These are phyloP conservation scores for Berberis vulgaris DNA, from an alignment of 164 flowering plant species.

Conservation along the genomic window DNA sequence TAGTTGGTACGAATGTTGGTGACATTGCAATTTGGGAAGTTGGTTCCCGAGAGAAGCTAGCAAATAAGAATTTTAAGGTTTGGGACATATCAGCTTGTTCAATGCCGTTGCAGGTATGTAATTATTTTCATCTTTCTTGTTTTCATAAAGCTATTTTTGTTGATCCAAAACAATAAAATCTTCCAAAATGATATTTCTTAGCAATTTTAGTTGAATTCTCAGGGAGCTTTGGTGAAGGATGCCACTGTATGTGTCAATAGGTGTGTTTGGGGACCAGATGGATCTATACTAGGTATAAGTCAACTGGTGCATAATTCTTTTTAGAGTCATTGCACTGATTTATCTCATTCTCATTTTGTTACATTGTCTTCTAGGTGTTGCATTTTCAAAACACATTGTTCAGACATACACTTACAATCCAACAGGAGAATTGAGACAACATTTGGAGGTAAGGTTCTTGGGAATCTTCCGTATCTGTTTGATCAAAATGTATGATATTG, in stretches of 20 bases:
- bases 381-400: conserved; percentile 56
- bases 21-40: conserved; percentile 66
- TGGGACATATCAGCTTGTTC: conserved; percentile 36
- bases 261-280: conserved; percentile 47
- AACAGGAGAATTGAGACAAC: conserved; percentile 44
- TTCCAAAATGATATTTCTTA: neutral
- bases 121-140: neutral
- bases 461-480: neutral
- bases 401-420: conserved; percentile 44
- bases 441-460: conserved; percentile 35
- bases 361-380: conserved; percentile 39
- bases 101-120: conserved; percentile 31
- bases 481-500: neutral
- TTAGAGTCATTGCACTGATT: neutral
- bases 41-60: conserved; percentile 38
- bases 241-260: conserved; percentile 37
- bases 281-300: conserved; percentile 32
- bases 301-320: neutral
- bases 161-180: neutral
- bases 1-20: conserved; percentile 65
- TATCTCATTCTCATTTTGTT: neutral
- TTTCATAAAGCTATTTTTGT: neutral
- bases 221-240: conserved; percentile 39
- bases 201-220: conserved; percentile 5
- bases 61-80: conserved; percentile 37